Conservation (phyloP, 1,284 basidiomycete genomes). For the Coriolopsis trogii region DNA sequence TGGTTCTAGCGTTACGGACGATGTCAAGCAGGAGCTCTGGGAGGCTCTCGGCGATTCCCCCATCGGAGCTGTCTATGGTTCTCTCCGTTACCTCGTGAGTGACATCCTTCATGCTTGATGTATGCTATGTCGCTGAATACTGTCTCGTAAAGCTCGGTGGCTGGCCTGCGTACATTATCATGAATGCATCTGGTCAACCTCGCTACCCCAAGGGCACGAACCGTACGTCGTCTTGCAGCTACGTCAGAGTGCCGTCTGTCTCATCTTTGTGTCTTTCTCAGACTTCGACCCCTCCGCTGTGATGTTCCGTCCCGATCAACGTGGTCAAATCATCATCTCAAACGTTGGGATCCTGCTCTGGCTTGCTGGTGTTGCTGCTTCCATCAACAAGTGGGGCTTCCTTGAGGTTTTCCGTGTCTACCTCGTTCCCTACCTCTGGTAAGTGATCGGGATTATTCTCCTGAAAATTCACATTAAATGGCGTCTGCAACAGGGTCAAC, state of each 20-base stretch:
- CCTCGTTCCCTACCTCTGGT: constrained; percentile 90
- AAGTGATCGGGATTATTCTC: constrained; percentile 21
- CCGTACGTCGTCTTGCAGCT: constrained; percentile 55
- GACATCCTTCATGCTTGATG: background rate
- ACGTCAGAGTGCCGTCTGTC: constrained; percentile 6
- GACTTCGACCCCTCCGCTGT: constrained; percentile 83
- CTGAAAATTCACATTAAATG: background rate
- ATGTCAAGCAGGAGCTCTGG: constrained; percentile 78
- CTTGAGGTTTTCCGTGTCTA: constrained; percentile 82
- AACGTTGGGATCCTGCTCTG: constrained; percentile 84
- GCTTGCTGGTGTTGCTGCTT: constrained; percentile 61
- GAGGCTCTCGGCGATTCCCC: constrained; percentile 96
- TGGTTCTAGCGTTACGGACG: constrained; percentile 71
- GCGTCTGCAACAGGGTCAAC: constrained; percentile 50
- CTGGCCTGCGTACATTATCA: constrained; percentile 87
- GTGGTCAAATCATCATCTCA: constrained; percentile 79
- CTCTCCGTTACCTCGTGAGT: constrained; percentile 74
- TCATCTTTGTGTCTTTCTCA: constrained; percentile 32
- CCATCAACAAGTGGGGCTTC: constrained; percentile 73
- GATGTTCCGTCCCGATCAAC: constrained; percentile 89
- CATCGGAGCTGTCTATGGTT: constrained; percentile 70
- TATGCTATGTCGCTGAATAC: background rate
- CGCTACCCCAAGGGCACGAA: constrained; percentile 85
- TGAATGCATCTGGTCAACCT: constrained; percentile 88
- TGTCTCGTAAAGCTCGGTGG: constrained; percentile 61